Evolutionary conservation across 2,329 filamentous ascomycete genomes (phyloP).

Genomic region (Bimuria novae-zelandiae): DNA sequence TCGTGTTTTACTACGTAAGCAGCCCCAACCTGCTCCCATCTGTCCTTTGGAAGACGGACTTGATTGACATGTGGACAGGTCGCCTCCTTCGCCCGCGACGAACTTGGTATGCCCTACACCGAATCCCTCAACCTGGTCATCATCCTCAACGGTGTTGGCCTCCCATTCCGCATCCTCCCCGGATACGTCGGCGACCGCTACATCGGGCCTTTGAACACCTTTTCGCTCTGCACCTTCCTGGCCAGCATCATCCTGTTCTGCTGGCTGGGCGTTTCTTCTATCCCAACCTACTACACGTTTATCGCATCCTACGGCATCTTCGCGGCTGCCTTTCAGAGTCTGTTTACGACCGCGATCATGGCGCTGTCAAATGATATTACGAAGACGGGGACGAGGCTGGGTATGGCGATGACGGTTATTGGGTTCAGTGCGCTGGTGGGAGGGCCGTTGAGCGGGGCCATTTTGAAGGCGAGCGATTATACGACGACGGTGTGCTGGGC

Average conservation of each 20-base stretch:
- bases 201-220: conserved; percentile 64
- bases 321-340: conserved; percentile 48
- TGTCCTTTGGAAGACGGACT: no score
- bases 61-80: conserved; percentile 24
- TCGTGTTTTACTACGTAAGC: conserved; percentile 53
- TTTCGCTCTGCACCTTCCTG: conserved; percentile 56
- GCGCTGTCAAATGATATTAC: conserved; percentile 34
- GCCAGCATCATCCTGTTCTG: conserved; percentile 53
- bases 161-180: conserved; percentile 58
- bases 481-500: conserved; percentile 28
- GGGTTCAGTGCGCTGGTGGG: conserved; percentile 57
- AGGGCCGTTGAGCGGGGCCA: conserved; percentile 58
- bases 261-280: conserved; percentile 62
- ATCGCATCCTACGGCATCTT: conserved; percentile 66
- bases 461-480: conserved; percentile 49
- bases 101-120: conserved; percentile 53
- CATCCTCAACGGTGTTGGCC: conserved; percentile 60
- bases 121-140: conserved; percentile 61
- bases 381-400: conserved; percentile 53
- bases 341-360: conserved; percentile 50
- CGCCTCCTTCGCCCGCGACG: conserved; percentile 44
- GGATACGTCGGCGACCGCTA: conserved; percentile 60
- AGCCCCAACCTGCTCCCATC: neutral
- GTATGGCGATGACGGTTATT: conserved; percentile 58
- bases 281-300: conserved; percentile 64